Base-by-base conservation (phyloP, 257 asterid species). In the Osmanthus fragrans region DNA sequence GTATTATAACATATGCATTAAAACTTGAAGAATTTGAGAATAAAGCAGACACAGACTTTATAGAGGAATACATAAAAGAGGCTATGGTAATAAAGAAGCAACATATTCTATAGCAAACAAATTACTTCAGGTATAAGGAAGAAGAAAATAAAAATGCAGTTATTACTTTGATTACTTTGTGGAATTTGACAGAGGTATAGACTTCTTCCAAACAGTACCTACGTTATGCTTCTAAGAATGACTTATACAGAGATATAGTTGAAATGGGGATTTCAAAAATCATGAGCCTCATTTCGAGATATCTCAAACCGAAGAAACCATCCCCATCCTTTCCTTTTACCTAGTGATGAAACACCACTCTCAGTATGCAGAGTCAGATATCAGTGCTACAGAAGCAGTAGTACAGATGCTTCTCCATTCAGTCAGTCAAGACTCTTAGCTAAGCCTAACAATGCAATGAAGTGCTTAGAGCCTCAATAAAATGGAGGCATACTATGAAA, bases 1-100 rank as follows among this genome's bases (percentile, higher is more conserved):
- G 92, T 80, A 79, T 74, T 76, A 80, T 66, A 40, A 78, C 68
- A 73, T 78, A 21, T 34, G 73, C 74, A 82, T 71, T 79, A 80
- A 47, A 36, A 79, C 74, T 76, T 76, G 66, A 76, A 13, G 75
- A 33, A 27, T 45, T 60, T 76, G 8, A 23, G 29, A 25, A 25
- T 19, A 82, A n/a, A 73, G 29, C 73, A 70, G 66, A 40, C 30
- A n/a, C n/a, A 18, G 71, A 9, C 64, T 40, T 65, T 45, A 27
- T 58, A 39, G 54, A 65, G 68, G 58, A 76, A 30, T n/a, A 60
- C 66, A 76, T 42, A 34, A 32, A 78, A 42, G 23, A 80, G 49
- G 34, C 64, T 78, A 67, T 68, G 73, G 34, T 45, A 75, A 51
- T 67, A 71, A 51, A 69, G n/a, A n/a, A n/a, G n/a, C n/a, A n/a